These are phyloP conservation scores for Tagetes patula DNA, from an alignment of 129 eudicot species.

Conservation along the genomic window DNA sequence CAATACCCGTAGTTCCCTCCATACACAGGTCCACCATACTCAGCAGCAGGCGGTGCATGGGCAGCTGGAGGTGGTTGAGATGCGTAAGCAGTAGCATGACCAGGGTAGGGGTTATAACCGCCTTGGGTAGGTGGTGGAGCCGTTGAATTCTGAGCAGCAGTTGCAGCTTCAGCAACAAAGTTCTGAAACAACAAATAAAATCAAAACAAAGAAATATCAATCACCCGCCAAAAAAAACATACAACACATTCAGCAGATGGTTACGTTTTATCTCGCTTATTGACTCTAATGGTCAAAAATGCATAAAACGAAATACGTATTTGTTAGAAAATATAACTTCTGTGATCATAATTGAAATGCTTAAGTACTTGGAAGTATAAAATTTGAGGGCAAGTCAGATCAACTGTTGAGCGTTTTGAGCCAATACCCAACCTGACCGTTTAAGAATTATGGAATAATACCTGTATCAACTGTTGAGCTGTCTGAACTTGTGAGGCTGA, in stretches of 20 bases:
- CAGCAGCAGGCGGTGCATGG: slow-evolving; percentile 54
- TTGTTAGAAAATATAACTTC: neutral
- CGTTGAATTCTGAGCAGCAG: slow-evolving; percentile 46
- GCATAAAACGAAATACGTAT: neutral
- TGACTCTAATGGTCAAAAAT: neutral
- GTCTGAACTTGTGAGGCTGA: slow-evolving; percentile 91
- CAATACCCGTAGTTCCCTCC: slow-evolving; percentile 77
- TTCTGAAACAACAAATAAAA: slow-evolving; percentile 23
- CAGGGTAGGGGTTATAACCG: slow-evolving; percentile 63
- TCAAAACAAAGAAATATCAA: neutral
- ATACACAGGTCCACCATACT: slow-evolving; percentile 61
- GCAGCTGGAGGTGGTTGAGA: slow-evolving; percentile 45
- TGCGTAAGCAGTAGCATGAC: slow-evolving; percentile 51
- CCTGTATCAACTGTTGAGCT: slow-evolving; percentile 92
- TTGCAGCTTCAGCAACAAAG: slow-evolving; percentile 74
- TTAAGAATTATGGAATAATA: neutral
- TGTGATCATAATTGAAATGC: neutral
- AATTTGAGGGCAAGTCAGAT: too few relatives aligned
- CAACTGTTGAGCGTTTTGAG: too few relatives aligned
- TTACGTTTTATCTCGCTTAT: too few relatives aligned
- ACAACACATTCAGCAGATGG: too few relatives aligned
- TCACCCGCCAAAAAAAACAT: neutral
- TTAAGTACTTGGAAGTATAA: neutral
- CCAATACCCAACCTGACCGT: neutral
- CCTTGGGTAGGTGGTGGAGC: slow-evolving; percentile 61